Evolutionary conservation across 345 rosid genomes (phyloP), one percentile per base, ranked within the genome.

Genomic region (Corchorus capsularis): DNA sequence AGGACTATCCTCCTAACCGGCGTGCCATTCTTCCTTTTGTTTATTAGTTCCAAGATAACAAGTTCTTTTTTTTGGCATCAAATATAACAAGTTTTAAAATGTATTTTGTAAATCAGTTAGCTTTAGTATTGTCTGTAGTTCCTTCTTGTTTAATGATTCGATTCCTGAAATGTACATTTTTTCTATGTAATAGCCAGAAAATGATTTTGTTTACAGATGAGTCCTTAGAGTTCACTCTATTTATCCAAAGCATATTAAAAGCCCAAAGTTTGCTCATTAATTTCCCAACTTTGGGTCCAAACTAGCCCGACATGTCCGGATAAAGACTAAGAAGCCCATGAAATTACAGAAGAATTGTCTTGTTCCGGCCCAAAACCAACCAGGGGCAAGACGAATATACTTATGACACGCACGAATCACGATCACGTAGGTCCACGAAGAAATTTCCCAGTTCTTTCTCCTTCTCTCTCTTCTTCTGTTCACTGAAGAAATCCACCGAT

Each of bases 1-100:
- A 75, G 53, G 78, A 75, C 59, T 75, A 75, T 54, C 78, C 72
- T 0, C 64, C 0, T 53, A 20, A 66, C 43, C 63, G 78, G 63
- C 8, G 45, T 22, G 63, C 71, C 8, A 27, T 75, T 65, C 41
- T 75, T 75, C 78, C 78, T 13, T 53, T 20, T 39, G 45, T 75
- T 15, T 65, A 20, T 43, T 75, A 75, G 65, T 59, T 61, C 59
- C 55, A 2, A 20, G 14, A 45, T 9, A 17, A 1, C 17, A 72
- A 61, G 61, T n/a, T n/a, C n/a, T n/a, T n/a, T n/a, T n/a, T n/a
- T n/a, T n/a, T n/a, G n/a, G n/a, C n/a, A n/a, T n/a, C n/a, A n/a
- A n/a, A n/a, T n/a, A n/a, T n/a, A n/a, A n/a, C n/a, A n/a, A n/a
- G n/a, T n/a, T n/a, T n/a, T n/a, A n/a, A n/a, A n/a, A n/a, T n/a